phyloP scores from a whole-genome alignment of 805 yeast genomes.

The Myxozyma monticola region DNA sequence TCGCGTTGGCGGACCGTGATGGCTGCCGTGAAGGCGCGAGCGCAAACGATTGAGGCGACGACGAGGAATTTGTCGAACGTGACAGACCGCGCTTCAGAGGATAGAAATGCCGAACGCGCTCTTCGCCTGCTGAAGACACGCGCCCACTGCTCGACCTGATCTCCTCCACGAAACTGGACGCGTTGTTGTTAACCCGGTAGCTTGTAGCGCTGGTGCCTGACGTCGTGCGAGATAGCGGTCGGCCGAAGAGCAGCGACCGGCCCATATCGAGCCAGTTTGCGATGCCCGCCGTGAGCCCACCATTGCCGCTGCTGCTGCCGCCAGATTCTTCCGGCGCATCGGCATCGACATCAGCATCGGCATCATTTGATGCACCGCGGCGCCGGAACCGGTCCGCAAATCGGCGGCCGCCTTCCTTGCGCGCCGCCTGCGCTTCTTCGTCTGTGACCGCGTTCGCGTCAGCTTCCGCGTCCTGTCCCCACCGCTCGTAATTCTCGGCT shows the following conservation, averaged over 20 bases:
- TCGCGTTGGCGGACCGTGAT: not conserved
- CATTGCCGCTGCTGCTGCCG: not conserved
- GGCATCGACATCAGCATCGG: not conserved
- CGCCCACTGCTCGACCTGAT: not conserved
- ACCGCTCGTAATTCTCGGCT: too few relatives aligned
- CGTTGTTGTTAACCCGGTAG: constrained; percentile 22
- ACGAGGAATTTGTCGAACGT: constrained; percentile 19
- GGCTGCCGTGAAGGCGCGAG: not conserved
- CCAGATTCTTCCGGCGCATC: not conserved
- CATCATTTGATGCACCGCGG: not conserved
- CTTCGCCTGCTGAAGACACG: not conserved
- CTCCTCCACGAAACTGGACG: not conserved
- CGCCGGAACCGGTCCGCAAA: constrained; percentile 4
- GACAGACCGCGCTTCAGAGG: constrained; percentile 28
- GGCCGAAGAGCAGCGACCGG: constrained; percentile 14
- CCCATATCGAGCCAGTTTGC: constrained; percentile 8
- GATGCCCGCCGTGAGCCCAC: constrained; percentile 5
- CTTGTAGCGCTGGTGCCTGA: constrained; percentile 27
- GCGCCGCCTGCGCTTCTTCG: constrained; percentile 2
- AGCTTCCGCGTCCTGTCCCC: not conserved
- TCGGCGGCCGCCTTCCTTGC: constrained; percentile 3
- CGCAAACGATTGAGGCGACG: constrained; percentile 20
- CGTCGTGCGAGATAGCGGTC: constrained; percentile 25
- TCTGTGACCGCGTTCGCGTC: not conserved
- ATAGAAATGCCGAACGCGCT: constrained; percentile 21